A percentile compares a stretch with the other conserved stretches of the same genome.
phyloP scores from a whole-genome alignment of 164 flowering plant genomes.

The Taxillus chinensis region DNA sequence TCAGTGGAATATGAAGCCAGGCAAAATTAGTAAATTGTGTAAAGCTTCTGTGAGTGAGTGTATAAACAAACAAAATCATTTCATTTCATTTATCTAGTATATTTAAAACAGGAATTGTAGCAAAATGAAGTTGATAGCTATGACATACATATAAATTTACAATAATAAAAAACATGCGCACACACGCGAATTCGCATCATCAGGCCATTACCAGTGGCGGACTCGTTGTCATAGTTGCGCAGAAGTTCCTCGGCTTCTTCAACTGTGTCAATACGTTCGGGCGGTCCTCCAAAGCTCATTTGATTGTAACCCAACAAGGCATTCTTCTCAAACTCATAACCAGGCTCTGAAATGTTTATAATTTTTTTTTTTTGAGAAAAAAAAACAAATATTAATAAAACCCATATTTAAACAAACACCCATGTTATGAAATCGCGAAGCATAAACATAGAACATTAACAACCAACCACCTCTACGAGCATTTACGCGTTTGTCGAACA shows the following conservation, averaged over 20 bases:
- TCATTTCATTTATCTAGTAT: too few relatives aligned
- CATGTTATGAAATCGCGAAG: neutral
- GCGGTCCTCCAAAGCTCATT: conserved; percentile 83
- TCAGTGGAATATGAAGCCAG: too few relatives aligned
- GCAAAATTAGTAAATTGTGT: too few relatives aligned
- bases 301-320: conserved; percentile 56
- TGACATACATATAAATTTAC: too few relatives aligned
- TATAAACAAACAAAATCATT: too few relatives aligned
- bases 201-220: conserved; percentile 50
- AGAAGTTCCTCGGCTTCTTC: conserved; percentile 65
- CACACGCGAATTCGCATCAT: neutral
- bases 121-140: too few relatives aligned
- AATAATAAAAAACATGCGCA: neutral
- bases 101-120: too few relatives aligned
- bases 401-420: neutral
- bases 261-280: conserved; percentile 41
- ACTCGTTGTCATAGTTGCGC: conserved; percentile 36
- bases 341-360: conserved; percentile 41
- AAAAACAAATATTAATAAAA: neutral
- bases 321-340: conserved; percentile 52
- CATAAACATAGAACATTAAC: neutral
- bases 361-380: neutral
- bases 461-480: conserved; percentile 44
- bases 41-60: too few relatives aligned
- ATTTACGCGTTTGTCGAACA: conserved; percentile 75